Base-by-base conservation (phyloP, 1,284 basidiomycete genomes). In the Erythrobasidium hasegawianum region DNA sequence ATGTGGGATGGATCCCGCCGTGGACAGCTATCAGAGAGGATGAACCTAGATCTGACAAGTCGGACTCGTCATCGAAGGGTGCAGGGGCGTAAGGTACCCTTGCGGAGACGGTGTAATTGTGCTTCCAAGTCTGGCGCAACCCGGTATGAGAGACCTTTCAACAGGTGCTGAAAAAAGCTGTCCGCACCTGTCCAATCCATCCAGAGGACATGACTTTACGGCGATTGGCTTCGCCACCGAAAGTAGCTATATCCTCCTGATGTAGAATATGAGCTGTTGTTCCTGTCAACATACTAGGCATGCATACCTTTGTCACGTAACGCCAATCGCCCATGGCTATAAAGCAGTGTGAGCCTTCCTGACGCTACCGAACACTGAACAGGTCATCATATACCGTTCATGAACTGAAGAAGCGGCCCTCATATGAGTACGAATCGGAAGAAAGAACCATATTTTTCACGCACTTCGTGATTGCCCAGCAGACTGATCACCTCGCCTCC, bases 91-190 rank as follows among this genome's bases (percentile, higher is more conserved):
- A 90, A 29, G 90, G 87, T 1, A 96, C 84, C 29, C 89, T 85
- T 3, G 88, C 86, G 1, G 90, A 84, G 14, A 87, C 83, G 2
- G 87, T 87, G 77, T 96, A 96, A 77, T 96, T 96, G 29, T 81
- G 77, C 2, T 90, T 84, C 90, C 91, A 96, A 50, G 87, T 83
- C 56, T 83, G 81, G 8, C 57, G 39, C 33, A 53, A 53, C 47
- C 27, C 57, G 56, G 53, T 24, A 54, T 29, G 24, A 16, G 18
- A 26, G 39, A 9, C 22, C 24, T 22, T 20, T 18, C 14, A 5
- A 10, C 9, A 20, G 43, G 14, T 39, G 18, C 13, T 10, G 24
- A 14, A 20, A 11, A 14, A 33, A 24, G 39, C 18, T 18, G 27
- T n/a, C 9, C 43, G n/a, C 40, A 65, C 62, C 45, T 65, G 62